Percentiles rank a stretch among this genome's conserved stretches.
phyloP scores from a whole-genome alignment of 257 asterid species.

The Penstemon eatonii region DNA sequence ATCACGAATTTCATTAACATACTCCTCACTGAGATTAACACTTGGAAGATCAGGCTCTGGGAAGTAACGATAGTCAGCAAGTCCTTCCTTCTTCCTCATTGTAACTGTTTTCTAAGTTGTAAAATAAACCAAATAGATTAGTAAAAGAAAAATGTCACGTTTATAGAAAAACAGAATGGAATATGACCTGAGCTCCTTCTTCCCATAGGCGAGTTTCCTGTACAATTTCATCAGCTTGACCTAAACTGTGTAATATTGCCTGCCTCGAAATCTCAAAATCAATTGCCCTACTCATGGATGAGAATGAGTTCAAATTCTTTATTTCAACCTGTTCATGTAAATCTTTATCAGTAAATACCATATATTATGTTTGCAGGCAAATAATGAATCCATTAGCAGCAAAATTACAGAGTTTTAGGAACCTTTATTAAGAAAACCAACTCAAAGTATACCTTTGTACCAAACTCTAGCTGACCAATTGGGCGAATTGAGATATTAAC shows the following conservation, averaged over 20 bases:
- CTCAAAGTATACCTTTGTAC: conserved; percentile 69
- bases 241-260: conserved; percentile 74
- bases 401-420: no score
- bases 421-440: background rate
- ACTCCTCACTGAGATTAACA: conserved; percentile 68
- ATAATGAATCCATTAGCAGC: conserved; percentile 10
- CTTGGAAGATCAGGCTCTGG: conserved; percentile 99
- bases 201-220: conserved; percentile 99
- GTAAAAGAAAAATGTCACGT: background rate
- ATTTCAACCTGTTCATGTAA: conserved; percentile 77
- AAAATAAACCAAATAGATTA: conserved; percentile 30
- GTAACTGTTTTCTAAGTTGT: conserved; percentile 80
- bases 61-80: conserved; percentile 92
- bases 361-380: background rate
- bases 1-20: conserved; percentile 48
- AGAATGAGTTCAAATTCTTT: conserved; percentile 92
- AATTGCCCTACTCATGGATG: conserved; percentile 90
- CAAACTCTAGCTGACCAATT: conserved; percentile 77
- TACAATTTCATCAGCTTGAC: conserved; percentile 77
- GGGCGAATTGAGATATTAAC: conserved; percentile 95
- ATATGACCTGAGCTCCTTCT: conserved; percentile 93
- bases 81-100: conserved; percentile 99
- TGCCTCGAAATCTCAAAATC: conserved; percentile 93
- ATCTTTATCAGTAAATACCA: conserved; percentile 12
- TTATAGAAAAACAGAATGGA: conserved; percentile 13